Evolutionary conservation across 2,329 filamentous ascomycete species (phyloP).

Genomic region (Paracamarosporium sp.): DNA sequence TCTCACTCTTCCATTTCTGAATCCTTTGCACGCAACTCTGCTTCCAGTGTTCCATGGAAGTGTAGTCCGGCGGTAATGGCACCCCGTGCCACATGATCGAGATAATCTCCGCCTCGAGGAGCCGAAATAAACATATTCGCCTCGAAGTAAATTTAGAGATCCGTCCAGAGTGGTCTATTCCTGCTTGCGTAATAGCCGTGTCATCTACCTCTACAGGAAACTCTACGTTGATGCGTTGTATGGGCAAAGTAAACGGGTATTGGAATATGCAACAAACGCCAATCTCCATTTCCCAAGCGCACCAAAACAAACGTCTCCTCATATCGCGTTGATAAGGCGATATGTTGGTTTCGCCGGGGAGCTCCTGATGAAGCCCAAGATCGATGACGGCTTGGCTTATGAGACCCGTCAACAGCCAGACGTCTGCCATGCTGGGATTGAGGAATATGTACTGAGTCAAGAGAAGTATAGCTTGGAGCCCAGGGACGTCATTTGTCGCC

Average conservation of each 20-base stretch:
- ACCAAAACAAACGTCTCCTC: constrained; percentile 46
- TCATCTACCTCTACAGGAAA: constrained; percentile 45
- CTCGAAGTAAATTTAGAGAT: constrained; percentile 44
- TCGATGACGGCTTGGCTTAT: constrained; percentile 46
- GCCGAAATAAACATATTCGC: constrained; percentile 42
- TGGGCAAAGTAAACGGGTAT: constrained; percentile 39
- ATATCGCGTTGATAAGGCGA: constrained; percentile 43
- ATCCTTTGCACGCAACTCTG: constrained; percentile 35
- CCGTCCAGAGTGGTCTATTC: constrained; percentile 33
- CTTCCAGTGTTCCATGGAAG: constrained; percentile 38
- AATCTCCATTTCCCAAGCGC: constrained; percentile 47
- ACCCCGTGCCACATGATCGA: constrained; percentile 42
- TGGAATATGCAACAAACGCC: constrained; percentile 43
- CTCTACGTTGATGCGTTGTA: constrained; percentile 35
- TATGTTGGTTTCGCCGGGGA: constrained; percentile 35
- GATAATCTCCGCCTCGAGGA: constrained; percentile 43
- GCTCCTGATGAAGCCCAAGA: constrained; percentile 44
- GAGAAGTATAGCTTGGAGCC: constrained; percentile 43
- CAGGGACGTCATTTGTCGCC: constrained; percentile 43
- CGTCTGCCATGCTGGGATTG: constrained; percentile 44
- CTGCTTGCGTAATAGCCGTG: constrained; percentile 35
- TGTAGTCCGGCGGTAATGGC: constrained; percentile 31
- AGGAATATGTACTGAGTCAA: constrained; percentile 45
- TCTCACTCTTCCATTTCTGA: constrained; percentile 38
- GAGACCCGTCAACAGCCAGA: constrained; percentile 46